Evolutionary conservation across 352 stramenopile species (phyloP).

Genomic region (Globisporangium polare): DNA sequence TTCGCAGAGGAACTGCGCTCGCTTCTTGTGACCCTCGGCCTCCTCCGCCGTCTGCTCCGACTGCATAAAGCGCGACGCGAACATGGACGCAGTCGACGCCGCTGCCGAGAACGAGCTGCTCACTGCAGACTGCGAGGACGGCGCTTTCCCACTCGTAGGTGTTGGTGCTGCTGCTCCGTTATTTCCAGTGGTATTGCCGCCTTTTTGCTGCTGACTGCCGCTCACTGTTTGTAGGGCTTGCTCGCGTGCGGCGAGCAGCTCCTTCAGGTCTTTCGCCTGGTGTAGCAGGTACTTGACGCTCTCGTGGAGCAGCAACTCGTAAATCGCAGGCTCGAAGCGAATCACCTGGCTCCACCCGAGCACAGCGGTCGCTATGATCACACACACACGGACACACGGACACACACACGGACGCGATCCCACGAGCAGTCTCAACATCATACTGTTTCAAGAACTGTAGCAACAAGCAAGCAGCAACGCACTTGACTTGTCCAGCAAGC

Average conservation of each 20-base stretch:
- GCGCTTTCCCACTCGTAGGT: slow-evolving; percentile 8
- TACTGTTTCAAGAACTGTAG: not conserved
- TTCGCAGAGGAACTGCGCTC: slow-evolving; percentile 31
- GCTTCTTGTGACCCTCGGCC: slow-evolving; percentile 34
- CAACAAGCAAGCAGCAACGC: slow-evolving; percentile 9
- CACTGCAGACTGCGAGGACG: slow-evolving; percentile 15
- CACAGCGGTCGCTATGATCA: slow-evolving; percentile 29
- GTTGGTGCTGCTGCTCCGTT: not conserved
- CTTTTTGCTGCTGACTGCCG: not conserved
- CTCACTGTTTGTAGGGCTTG: slow-evolving; percentile 17
- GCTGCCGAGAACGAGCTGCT: slow-evolving; percentile 26
- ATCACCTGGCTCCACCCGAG: slow-evolving; percentile 43
- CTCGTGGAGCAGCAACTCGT: slow-evolving; percentile 65
- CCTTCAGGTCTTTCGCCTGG: slow-evolving; percentile 56
- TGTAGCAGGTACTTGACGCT: slow-evolving; percentile 58
- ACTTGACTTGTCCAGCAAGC: slow-evolving; percentile 48
- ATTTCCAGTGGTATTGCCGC: not conserved
- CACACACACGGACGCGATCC: no score
- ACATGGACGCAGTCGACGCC: slow-evolving; percentile 26
- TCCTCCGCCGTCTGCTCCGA: slow-evolving; percentile 29
- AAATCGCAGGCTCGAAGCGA: slow-evolving; percentile 51
- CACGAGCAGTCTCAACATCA: not conserved
- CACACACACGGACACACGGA: no score
- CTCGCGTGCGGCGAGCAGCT: slow-evolving; percentile 50
- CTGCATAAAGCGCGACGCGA: slow-evolving; percentile 41